Conservation (phyloP, 805 yeast genomes). For the Sungouiozyma intestinalis region DNA sequence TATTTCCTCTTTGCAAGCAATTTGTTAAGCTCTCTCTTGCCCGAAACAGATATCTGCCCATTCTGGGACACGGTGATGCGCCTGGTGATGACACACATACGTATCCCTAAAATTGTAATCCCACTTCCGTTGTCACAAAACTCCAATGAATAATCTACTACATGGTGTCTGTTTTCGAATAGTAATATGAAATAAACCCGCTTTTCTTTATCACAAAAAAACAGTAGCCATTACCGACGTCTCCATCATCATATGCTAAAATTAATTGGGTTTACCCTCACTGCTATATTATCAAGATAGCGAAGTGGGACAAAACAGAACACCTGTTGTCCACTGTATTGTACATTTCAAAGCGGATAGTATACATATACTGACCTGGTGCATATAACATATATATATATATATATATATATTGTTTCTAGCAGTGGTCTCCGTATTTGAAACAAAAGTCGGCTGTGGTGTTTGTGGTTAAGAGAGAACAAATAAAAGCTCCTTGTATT, state of each 20-base stretch:
- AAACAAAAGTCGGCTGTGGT: no score
- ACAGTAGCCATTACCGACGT: no score
- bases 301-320: no score
- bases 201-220: no score
- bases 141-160: neutral
- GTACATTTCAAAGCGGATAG: neutral
- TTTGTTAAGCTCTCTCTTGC: neutral
- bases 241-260: no score
- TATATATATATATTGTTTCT: neutral
- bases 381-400: neutral
- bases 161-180: neutral
- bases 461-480: no score
- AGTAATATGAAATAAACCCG: no score
- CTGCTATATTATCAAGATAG: no score
- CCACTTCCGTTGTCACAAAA: neutral
- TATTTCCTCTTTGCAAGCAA: neutral
- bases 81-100: neutral
- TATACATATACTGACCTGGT: neutral
- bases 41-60: neutral
- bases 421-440: neutral
- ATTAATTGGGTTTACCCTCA: no score
- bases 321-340: no score
- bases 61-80: neutral
- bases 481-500: no score
- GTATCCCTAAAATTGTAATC: neutral